Conservation (phyloP, 2,329 filamentous ascomycete genomes). For the Alternaria consortialis region DNA sequence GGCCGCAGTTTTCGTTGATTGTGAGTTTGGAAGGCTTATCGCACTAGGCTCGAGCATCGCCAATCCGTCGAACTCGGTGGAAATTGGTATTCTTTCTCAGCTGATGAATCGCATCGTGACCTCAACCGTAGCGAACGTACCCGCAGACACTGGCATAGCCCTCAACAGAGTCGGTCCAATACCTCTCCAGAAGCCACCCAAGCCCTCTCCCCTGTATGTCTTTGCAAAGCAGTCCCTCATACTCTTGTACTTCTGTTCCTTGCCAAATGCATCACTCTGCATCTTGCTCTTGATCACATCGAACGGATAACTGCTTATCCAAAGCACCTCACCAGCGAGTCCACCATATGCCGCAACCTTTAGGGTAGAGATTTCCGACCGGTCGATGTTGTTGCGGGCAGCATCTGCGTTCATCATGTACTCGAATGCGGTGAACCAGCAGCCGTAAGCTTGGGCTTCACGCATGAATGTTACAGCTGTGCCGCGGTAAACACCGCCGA, state of each 20-base stretch:
- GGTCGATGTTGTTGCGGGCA: conserved; percentile 75
- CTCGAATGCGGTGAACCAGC: conserved; percentile 96
- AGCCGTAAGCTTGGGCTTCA: conserved; percentile 93
- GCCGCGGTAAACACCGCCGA: conserved; percentile 84
- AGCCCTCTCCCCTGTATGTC: conserved; percentile 79
- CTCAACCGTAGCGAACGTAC: conserved; percentile 83
- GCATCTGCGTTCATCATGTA: conserved; percentile 94
- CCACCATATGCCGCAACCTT: conserved; percentile 95
- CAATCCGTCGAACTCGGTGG: not conserved
- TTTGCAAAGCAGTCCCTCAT: conserved; percentile 92
- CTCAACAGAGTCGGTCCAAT: conserved; percentile 88
- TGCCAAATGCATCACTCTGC: conserved; percentile 94
- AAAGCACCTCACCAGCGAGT: conserved; percentile 90
- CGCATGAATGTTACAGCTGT: conserved; percentile 84
- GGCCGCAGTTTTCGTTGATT: not conserved
- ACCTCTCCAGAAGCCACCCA: conserved; percentile 92
- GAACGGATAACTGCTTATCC: conserved; percentile 92
- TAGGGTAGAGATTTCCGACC: conserved; percentile 79
- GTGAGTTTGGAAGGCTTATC: not conserved
- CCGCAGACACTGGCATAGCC: conserved; percentile 96
- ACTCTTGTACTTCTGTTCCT: conserved; percentile 72
- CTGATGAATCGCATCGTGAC: conserved; percentile 36
- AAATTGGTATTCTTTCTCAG: conserved; percentile 1
- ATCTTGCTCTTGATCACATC: conserved; percentile 99
- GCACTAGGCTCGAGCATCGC: not conserved